A percentile compares a stretch with the other conserved stretches of the same genome.
These are phyloP conservation scores for Aureobasidium sp. DNA, from an alignment of 2,329 filamentous ascomycete genomes.

Conservation along the genomic window DNA sequence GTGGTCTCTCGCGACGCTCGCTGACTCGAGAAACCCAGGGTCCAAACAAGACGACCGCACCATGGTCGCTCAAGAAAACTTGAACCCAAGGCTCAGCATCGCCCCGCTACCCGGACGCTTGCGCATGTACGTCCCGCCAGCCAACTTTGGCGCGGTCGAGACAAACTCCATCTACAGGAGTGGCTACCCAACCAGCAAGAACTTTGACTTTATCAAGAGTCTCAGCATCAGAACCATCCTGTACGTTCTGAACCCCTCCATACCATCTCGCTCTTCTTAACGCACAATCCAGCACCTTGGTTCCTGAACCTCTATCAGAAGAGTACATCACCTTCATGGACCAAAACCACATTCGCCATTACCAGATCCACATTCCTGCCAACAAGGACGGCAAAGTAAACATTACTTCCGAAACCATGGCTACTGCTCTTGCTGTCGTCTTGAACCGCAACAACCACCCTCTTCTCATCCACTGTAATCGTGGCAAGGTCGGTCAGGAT, in stretches of 20 bases:
- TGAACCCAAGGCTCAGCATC: neutral
- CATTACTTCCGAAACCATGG: slow-evolving; percentile 60
- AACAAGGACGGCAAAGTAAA: slow-evolving; percentile 65
- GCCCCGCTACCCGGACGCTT: slow-evolving; percentile 23
- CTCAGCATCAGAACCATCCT: slow-evolving; percentile 72
- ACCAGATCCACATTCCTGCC: slow-evolving; percentile 70
- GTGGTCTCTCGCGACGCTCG: neutral
- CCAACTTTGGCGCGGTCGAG: slow-evolving; percentile 70
- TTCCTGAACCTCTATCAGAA: slow-evolving; percentile 40
- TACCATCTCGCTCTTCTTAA: neutral
- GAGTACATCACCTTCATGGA: slow-evolving; percentile 54
- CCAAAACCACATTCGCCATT: slow-evolving; percentile 60
- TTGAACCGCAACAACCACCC: slow-evolving; percentile 69
- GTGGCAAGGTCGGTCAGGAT: slow-evolving; percentile 54
- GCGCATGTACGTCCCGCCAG: slow-evolving; percentile 40
- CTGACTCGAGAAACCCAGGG: neutral
- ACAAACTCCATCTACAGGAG: slow-evolving; percentile 70
- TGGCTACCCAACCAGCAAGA: slow-evolving; percentile 64
- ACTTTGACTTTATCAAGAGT: slow-evolving; percentile 60
- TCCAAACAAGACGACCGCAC: neutral
- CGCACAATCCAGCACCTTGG: slow-evolving; percentile 36
- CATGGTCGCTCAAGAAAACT: slow-evolving; percentile 3
- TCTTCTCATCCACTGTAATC: slow-evolving; percentile 84
- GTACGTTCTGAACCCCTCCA: slow-evolving; percentile 37
- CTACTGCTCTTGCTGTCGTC: slow-evolving; percentile 60